Percentiles rank a stretch among this genome's conserved stretches.
Conservation (phyloP, 192 early-diverging fungal genomes). For the Linnemannia exigua region DNA sequence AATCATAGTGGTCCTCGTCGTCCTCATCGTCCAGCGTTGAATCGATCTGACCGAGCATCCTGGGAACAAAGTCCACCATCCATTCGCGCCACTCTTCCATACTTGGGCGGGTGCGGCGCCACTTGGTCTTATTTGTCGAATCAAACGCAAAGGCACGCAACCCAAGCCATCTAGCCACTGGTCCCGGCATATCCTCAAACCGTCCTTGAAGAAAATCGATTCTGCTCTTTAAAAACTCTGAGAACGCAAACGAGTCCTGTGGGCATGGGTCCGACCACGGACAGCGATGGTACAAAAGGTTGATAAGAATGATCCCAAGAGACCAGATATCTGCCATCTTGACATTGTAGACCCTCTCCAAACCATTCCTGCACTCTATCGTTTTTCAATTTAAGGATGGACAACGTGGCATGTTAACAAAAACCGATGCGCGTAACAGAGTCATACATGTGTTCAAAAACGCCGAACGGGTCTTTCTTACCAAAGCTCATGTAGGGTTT, state of each 20-base stretch:
- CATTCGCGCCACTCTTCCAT: conserved; percentile 40
- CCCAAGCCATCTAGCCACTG: conserved; percentile 72
- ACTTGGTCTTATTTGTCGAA: conserved; percentile 13
- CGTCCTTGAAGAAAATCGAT: conserved; percentile 68
- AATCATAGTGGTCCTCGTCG: conserved; percentile 20
- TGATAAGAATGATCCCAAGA: conserved; percentile 80
- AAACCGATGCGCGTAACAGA: background rate
- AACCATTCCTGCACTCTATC: conserved; percentile 62
- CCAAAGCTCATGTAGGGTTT: conserved; percentile 70
- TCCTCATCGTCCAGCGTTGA: conserved; percentile 11
- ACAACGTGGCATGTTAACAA: background rate
- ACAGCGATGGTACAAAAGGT: conserved; percentile 77
- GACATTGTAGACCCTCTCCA: conserved; percentile 65
- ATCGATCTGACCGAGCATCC: conserved; percentile 46
- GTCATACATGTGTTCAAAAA: background rate
- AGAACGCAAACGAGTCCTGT: conserved; percentile 70
- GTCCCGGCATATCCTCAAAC: conserved; percentile 68
- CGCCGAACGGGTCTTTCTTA: conserved; percentile 16
- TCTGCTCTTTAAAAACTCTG: conserved; percentile 71
- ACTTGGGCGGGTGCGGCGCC: conserved; percentile 23
- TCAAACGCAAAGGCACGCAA: conserved; percentile 67
- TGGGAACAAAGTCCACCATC: conserved; percentile 48
- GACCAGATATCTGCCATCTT: conserved; percentile 80
- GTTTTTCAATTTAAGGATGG: background rate
- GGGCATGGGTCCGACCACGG: conserved; percentile 81